Evolutionary conservation across 2,329 filamentous ascomycete genomes (phyloP).

Genomic region (Rhinocladiella mackenziei): DNA sequence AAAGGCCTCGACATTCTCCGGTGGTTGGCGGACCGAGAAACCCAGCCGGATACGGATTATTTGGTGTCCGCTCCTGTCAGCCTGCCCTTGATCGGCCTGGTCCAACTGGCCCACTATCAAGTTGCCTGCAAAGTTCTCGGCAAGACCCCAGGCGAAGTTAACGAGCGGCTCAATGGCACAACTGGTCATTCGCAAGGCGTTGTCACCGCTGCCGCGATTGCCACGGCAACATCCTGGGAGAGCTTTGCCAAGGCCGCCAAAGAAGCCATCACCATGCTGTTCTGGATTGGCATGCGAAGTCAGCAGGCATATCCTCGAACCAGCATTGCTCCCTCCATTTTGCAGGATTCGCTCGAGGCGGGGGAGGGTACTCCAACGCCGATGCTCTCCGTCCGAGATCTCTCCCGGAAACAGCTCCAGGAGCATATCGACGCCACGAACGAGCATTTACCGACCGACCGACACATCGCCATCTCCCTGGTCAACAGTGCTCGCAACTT

Average conservation of each 20-base stretch:
- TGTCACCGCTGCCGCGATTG: slow-evolving; percentile 85
- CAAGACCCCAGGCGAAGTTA: slow-evolving; percentile 80
- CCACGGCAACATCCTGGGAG: slow-evolving; percentile 89
- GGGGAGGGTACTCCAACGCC: slow-evolving; percentile 94
- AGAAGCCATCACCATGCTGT: slow-evolving; percentile 83
- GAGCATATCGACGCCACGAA: slow-evolving; percentile 97
- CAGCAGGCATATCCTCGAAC: slow-evolving; percentile 96
- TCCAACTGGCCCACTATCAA: slow-evolving; percentile 92
- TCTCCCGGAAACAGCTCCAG: slow-evolving; percentile 82
- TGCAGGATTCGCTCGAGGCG: slow-evolving; percentile 89
- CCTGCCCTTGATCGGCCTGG: slow-evolving; percentile 90
- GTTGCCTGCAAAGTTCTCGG: slow-evolving; percentile 91
- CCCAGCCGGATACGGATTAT: slow-evolving; percentile 91
- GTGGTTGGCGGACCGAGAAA: slow-evolving; percentile 85
- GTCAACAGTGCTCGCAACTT: slow-evolving; percentile 97
- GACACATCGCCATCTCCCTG: slow-evolving; percentile 91
- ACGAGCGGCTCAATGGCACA: slow-evolving; percentile 77
- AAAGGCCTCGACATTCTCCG: slow-evolving; percentile 94
- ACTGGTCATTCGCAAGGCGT: slow-evolving; percentile 97
- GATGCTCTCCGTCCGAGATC: slow-evolving; percentile 95
- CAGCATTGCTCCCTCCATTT: slow-evolving; percentile 81
- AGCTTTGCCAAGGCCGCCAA: slow-evolving; percentile 76
- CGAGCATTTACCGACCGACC: slow-evolving; percentile 85
- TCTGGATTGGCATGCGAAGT: slow-evolving; percentile 97
- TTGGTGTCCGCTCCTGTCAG: slow-evolving; percentile 92